These are phyloP conservation scores for Tulasnella sp. DNA, from an alignment of 768 basidiomycete genomes.

Conservation along the genomic window DNA sequence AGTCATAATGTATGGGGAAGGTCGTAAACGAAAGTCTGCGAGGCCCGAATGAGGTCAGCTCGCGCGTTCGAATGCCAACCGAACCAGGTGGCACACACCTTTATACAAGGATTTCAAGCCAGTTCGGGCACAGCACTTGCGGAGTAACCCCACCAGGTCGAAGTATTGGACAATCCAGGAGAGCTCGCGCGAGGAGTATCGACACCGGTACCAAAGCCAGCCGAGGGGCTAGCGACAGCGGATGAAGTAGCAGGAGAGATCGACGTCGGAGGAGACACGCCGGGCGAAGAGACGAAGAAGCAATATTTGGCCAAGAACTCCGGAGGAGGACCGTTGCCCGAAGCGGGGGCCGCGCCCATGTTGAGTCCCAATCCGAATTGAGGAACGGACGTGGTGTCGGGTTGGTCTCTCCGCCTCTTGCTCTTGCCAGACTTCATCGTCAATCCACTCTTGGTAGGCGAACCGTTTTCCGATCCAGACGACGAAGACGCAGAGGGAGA, in stretches of 20 bases:
- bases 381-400: neutral
- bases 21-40: too few species aligned
- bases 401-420: neutral
- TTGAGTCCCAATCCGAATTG: slow-evolving; percentile 22
- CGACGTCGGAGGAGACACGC: slow-evolving; percentile 14
- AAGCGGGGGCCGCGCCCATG: neutral
- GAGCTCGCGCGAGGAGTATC: slow-evolving; percentile 28
- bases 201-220: slow-evolving; percentile 5
- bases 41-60: too few species aligned
- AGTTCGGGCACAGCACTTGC: too few species aligned
- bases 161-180: slow-evolving; percentile 1
- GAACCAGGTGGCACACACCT: too few species aligned
- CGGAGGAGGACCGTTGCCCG: slow-evolving; percentile 30
- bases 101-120: too few species aligned
- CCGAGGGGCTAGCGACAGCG: neutral
- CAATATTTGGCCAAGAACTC: slow-evolving; percentile 36
- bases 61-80: too few species aligned
- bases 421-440: neutral
- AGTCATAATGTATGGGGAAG: too few species aligned
- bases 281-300: slow-evolving; percentile 34
- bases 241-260: neutral
- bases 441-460: neutral
- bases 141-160: slow-evolving; percentile 21
- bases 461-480: slow-evolving; percentile 5
- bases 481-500: neutral